Evolutionary conservation across 2,329 filamentous ascomycete genomes (phyloP).

Genomic region (Fusarium newnesense): DNA sequence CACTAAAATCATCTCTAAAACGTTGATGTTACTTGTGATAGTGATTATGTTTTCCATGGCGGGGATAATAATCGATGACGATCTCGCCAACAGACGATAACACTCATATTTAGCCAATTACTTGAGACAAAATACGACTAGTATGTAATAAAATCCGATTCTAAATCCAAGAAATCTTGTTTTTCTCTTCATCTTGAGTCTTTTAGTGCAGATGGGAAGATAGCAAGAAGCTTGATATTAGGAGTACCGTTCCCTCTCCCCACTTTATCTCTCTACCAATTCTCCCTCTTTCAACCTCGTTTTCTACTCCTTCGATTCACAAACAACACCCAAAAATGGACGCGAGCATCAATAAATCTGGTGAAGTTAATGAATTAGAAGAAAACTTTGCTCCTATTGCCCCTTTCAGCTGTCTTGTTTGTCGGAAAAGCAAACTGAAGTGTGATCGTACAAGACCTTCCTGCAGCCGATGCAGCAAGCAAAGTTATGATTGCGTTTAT

Average conservation of each 20-base stretch:
- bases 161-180: neutral
- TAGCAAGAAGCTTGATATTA: neutral
- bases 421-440: slow-evolving; percentile 17
- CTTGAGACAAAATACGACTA: neutral
- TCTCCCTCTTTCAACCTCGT: neutral
- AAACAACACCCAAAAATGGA: neutral
- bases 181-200: neutral
- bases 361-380: neutral
- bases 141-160: neutral
- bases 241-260: neutral
- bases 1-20: neutral
- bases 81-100: neutral
- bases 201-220: neutral
- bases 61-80: slow-evolving; percentile 18
- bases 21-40: neutral
- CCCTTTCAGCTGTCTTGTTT: slow-evolving; percentile 12
- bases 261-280: neutral
- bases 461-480: slow-evolving; percentile 15
- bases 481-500: slow-evolving; percentile 13
- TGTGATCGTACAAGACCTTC: slow-evolving; percentile 12
- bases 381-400: neutral
- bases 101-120: neutral
- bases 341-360: fast-evolving
- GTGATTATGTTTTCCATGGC: neutral
- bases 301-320: neutral